A percentile compares a stretch with the other conserved stretches of the same genome.
These are phyloP conservation scores for Scedosporium apiospermum DNA, from an alignment of 2,329 filamentous ascomycete genomes.

Conservation along the genomic window DNA sequence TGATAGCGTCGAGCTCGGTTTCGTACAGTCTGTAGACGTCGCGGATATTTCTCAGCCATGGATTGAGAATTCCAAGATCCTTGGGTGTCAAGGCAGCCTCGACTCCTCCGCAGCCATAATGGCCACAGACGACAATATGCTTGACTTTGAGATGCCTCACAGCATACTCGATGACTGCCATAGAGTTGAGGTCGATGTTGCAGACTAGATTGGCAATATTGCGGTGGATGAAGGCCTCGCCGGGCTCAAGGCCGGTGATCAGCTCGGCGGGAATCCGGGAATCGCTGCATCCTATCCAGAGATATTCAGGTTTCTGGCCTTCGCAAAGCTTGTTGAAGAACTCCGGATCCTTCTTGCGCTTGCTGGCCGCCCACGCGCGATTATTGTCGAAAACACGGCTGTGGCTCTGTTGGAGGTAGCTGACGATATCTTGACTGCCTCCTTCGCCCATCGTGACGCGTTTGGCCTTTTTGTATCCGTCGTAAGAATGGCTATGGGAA, in stretches of 20 bases:
- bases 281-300: conserved; percentile 89
- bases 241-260: conserved; percentile 73
- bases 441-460: not conserved
- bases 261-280: conserved; percentile 86
- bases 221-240: conserved; percentile 87
- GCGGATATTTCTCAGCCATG: conserved; percentile 65
- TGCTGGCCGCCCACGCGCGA: conserved; percentile 52
- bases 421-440: conserved; percentile 1
- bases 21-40: conserved; percentile 67
- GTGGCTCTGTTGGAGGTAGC: conserved; percentile 53
- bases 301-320: conserved; percentile 61
- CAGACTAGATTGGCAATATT: conserved; percentile 89
- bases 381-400: conserved; percentile 63
- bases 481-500: not conserved
- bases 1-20: conserved; percentile 55
- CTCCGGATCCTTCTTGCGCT: conserved; percentile 47
- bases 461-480: not conserved
- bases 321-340: conserved; percentile 56
- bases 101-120: conserved; percentile 71
- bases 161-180: conserved; percentile 79
- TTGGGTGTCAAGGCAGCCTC: conserved; percentile 65
- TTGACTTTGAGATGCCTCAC: conserved; percentile 73
- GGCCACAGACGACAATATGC: conserved; percentile 71
- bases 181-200: conserved; percentile 69
- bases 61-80: conserved; percentile 62